A percentile compares a stretch with the other conserved stretches of the same genome.
Conservation (phyloP, 345 rosid species). For the Camelina laxa region DNA sequence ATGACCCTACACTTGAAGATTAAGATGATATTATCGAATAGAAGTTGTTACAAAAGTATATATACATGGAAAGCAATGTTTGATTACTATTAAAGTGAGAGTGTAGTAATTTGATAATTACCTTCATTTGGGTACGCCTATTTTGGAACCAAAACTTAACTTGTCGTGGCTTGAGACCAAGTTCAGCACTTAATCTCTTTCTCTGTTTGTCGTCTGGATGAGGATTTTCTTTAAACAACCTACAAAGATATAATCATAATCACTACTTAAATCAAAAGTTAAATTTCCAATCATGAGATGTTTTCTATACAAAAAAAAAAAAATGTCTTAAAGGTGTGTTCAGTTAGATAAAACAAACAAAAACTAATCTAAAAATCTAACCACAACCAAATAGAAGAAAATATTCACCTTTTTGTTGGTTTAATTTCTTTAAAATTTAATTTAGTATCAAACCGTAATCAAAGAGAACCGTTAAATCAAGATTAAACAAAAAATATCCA, state of each 20-base stretch:
- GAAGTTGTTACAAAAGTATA: background rate
- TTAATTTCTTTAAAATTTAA: no score
- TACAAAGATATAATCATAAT: conserved; percentile 39
- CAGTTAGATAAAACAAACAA: background rate
- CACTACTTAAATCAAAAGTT: background rate
- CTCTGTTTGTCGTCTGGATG: conserved; percentile 98
- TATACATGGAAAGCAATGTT: background rate
- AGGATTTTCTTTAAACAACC: conserved; percentile 89
- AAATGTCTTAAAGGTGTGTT: background rate
- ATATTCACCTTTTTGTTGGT: background rate
- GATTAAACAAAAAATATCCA: background rate
- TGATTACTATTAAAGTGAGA: background rate
- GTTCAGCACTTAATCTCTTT: conserved; percentile 79
- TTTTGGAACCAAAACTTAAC: conserved; percentile 99
- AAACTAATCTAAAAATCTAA: background rate
- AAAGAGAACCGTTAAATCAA: background rate
- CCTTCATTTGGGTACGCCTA: conserved; percentile 98
- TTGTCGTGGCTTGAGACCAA: conserved; percentile 94
- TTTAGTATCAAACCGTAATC: background rate
- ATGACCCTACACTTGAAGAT: background rate
- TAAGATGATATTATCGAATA: background rate
- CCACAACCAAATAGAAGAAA: background rate
- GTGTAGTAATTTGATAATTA: conserved; percentile 20
- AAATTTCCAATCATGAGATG: conserved; percentile 8
- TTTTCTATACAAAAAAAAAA: conserved; percentile 11